These are phyloP conservation scores for Penicillium mononematosum DNA, from an alignment of 495 filamentous ascomycete genomes.

Conservation along the genomic window DNA sequence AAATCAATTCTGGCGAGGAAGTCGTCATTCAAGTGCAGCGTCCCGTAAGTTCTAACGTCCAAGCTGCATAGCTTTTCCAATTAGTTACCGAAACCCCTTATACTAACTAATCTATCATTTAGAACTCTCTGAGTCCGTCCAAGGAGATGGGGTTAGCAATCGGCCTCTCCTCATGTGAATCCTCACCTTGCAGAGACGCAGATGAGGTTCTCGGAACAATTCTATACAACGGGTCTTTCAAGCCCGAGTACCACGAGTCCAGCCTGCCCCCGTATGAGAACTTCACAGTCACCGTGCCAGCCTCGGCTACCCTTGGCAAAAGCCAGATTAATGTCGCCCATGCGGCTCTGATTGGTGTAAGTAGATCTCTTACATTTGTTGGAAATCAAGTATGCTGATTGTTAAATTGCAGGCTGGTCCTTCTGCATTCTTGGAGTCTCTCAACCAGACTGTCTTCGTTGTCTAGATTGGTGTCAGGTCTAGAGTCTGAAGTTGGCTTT, in stretches of 20 bases:
- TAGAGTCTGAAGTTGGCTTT: background rate
- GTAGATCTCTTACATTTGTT: constrained; percentile 9
- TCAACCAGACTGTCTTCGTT: constrained; percentile 20
- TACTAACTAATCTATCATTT: background rate
- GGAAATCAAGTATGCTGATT: background rate
- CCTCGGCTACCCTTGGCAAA: constrained; percentile 14
- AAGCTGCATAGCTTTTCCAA: background rate
- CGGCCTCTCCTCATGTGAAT: constrained; percentile 31
- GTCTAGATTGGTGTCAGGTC: background rate
- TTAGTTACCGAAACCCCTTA: background rate
- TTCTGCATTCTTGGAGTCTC: constrained; percentile 19
- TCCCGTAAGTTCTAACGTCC: constrained; percentile 23
- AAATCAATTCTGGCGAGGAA: constrained; percentile 21
- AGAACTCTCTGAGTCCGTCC: constrained; percentile 35
- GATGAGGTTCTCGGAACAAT: constrained; percentile 28
- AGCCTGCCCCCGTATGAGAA: constrained; percentile 35
- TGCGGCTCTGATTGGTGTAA: constrained; percentile 38
- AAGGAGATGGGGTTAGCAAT: constrained; percentile 36
- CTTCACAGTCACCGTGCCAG: constrained; percentile 37
- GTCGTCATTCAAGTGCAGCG: constrained; percentile 35
- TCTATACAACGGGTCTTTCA: constrained; percentile 35
- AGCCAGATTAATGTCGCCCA: constrained; percentile 38
- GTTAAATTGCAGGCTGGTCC: constrained; percentile 18
- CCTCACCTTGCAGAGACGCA: constrained; percentile 17
- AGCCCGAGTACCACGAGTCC: constrained; percentile 34